Percentiles rank a stretch among this genome's conserved stretches.
phyloP scores from a whole-genome alignment of 169 alveolate species.

The Eimeria nieschulzi region DNA sequence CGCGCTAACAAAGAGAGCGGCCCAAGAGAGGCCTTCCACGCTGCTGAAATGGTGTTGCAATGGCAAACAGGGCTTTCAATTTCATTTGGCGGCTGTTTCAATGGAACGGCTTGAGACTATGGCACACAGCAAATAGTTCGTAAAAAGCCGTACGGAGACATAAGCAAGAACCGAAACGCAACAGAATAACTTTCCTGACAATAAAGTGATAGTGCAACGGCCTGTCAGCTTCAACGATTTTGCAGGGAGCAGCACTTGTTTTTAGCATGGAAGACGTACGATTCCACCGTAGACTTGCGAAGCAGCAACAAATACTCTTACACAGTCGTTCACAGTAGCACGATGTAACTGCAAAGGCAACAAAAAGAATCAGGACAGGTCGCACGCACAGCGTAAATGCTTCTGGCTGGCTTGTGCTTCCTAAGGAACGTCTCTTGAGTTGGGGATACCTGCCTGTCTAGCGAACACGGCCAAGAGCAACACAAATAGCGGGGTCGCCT shows the following conservation, averaged over 20 bases:
- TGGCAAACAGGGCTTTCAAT: not conserved
- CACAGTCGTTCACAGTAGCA: conserved; percentile 32
- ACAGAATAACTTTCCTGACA: not conserved
- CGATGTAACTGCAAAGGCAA: conserved; percentile 11
- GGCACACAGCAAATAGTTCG: not conserved
- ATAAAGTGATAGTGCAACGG: no score
- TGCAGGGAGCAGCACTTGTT: no score
- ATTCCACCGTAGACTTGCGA: not conserved
- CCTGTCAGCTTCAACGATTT: no score
- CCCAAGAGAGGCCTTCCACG: not conserved
- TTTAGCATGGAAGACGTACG: not conserved
- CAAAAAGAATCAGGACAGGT: not conserved
- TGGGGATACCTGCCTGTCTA: conserved; percentile 2
- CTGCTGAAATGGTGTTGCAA: not conserved
- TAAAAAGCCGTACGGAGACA: not conserved
- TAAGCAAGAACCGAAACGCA: not conserved
- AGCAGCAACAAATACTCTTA: conserved; percentile 28
- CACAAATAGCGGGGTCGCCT: not conserved
- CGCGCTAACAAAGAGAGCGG: conserved; percentile 15
- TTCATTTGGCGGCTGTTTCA: no score
- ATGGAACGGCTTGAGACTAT: not conserved
- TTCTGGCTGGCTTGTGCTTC: not conserved
- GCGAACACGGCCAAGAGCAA: not conserved
- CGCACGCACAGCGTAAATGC: not conserved
- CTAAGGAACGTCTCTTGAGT: not conserved